Conservation (phyloP, 2,329 filamentous ascomycete genomes). For the Fusarium sp. region DNA sequence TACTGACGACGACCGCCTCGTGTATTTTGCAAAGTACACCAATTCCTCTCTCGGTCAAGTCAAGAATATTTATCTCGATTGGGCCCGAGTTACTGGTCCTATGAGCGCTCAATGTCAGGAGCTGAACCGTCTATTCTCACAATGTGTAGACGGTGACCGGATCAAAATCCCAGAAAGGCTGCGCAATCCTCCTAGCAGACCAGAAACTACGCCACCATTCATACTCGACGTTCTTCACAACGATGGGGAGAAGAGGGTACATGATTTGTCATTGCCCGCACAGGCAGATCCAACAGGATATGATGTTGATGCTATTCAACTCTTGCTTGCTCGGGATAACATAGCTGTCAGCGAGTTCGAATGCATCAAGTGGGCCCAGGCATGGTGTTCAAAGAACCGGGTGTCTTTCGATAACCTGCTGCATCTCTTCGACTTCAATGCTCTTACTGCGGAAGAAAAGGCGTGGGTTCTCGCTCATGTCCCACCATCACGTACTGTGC, state of each 20-base stretch:
- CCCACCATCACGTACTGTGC: fast-evolving
- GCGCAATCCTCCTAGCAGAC: neutral
- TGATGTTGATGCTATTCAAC: neutral
- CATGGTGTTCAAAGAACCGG: neutral
- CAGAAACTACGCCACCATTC: neutral
- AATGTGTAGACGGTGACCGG: constrained; percentile 8
- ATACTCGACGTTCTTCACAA: constrained; percentile 1
- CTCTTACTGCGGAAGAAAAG: neutral
- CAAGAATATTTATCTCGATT: constrained; percentile 12
- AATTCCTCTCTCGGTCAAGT: neutral
- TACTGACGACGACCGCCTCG: neutral
- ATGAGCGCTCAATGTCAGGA: constrained; percentile 10
- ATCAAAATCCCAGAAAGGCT: neutral
- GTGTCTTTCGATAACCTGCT: neutral
- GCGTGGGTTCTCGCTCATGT: neutral
- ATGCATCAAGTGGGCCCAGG: neutral
- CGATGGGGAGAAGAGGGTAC: neutral
- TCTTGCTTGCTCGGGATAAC: neutral
- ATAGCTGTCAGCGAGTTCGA: neutral
- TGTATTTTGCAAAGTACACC: neutral
- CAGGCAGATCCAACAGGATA: neutral
- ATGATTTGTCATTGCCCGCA: fast-evolving
- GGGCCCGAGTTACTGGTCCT: neutral
- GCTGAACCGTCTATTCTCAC: constrained; percentile 9
- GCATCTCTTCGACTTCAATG: neutral